A percentile compares a stretch with the other conserved stretches of the same genome.
These are phyloP conservation scores for Eimeria praecox DNA, from an alignment of 169 alveolate species.

Conservation along the genomic window DNA sequence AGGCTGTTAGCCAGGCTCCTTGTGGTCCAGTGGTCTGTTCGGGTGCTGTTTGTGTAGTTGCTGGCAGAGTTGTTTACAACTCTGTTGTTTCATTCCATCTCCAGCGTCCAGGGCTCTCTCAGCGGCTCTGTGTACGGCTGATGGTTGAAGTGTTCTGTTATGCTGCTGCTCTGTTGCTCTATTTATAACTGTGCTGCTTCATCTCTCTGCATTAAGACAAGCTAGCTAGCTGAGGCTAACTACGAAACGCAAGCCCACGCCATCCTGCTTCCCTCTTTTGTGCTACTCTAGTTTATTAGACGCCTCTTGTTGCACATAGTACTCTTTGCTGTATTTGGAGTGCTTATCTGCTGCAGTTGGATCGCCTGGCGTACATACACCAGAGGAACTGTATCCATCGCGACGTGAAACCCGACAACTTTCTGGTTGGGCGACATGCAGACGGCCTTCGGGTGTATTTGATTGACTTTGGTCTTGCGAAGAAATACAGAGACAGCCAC, in stretches of 20 bases:
- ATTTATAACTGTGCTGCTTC: background rate
- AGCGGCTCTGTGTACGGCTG: background rate
- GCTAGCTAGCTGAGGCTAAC: background rate
- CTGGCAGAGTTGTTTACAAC: background rate
- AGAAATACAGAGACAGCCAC: constrained; percentile 95
- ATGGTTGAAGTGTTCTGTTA: background rate
- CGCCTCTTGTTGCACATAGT: background rate
- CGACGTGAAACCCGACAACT: constrained; percentile 95
- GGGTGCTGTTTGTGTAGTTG: background rate
- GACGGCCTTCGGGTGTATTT: constrained; percentile 90
- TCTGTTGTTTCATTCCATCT: background rate
- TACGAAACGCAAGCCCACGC: background rate
- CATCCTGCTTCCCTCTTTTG: background rate
- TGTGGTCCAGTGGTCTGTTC: background rate
- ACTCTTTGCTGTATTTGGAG: background rate
- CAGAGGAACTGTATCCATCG: constrained; percentile 91
- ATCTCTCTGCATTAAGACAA: background rate
- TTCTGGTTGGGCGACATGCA: constrained; percentile 89
- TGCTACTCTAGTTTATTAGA: background rate
- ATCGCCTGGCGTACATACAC: constrained; percentile 87
- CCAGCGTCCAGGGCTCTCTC: background rate
- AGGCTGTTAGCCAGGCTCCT: background rate
- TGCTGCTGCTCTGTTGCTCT: background rate
- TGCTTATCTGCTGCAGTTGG: constrained; percentile 56
- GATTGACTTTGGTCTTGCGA: constrained; percentile 97